These are phyloP conservation scores for Aspergillus pseudotamarii DNA, from an alignment of 2,329 filamentous ascomycete genomes.

Conservation along the genomic window DNA sequence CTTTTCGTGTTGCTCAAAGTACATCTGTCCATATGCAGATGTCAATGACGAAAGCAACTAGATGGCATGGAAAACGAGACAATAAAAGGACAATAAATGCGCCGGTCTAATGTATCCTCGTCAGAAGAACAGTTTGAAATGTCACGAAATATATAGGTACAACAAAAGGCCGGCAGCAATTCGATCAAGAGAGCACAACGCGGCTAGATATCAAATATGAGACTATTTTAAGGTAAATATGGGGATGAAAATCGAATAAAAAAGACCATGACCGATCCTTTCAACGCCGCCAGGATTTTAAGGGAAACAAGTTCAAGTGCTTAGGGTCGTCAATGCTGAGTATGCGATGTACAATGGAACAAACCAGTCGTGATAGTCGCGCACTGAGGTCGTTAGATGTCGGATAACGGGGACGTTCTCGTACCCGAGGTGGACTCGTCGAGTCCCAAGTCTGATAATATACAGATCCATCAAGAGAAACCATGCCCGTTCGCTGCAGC, in stretches of 20 bases:
- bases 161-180: constrained; percentile 24
- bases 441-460: constrained; percentile 3
- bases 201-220: constrained; percentile 21
- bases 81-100: constrained; percentile 3
- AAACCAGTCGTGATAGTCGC: constrained; percentile 12
- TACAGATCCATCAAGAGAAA: constrained; percentile 7
- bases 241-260: constrained; percentile 15
- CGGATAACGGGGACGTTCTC: not conserved
- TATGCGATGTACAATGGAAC: constrained; percentile 18
- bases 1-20: not conserved
- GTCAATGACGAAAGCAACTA: not conserved
- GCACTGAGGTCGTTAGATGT: constrained; percentile 1
- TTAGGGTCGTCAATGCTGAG: constrained; percentile 20
- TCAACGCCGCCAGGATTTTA: constrained; percentile 23
- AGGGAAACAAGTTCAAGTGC: constrained; percentile 14
- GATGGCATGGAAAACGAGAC: constrained; percentile 7
- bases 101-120: not conserved
- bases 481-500: constrained; percentile 7
- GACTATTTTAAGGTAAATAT: constrained; percentile 11
- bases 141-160: constrained; percentile 32
- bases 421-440: not conserved
- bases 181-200: constrained; percentile 17
- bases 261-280: constrained; percentile 10
- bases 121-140: constrained; percentile 16
- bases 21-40: not conserved